Conservation (phyloP, 805 yeast species). For the Lachancea fermentati region DNA sequence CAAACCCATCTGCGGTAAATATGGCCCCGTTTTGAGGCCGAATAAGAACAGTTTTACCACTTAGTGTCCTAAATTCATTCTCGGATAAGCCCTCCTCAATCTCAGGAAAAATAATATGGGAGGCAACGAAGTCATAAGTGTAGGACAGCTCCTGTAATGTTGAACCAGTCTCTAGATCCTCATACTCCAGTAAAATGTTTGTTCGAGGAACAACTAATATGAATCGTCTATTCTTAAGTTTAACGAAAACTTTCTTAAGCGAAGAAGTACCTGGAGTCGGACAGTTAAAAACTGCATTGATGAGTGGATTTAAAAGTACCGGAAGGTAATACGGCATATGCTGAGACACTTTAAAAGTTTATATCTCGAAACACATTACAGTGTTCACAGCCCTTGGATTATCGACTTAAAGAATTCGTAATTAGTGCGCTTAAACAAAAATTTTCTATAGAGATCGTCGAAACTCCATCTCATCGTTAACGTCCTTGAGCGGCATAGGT, state of each 20-base stretch:
- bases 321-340: constrained; percentile 43
- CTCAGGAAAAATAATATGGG: constrained; percentile 50
- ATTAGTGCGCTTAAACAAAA: not conserved
- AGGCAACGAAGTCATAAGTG: constrained; percentile 52
- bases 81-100: constrained; percentile 19
- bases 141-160: constrained; percentile 49
- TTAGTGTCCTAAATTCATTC: constrained; percentile 44
- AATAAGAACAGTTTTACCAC: constrained; percentile 49
- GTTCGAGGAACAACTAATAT: constrained; percentile 63
- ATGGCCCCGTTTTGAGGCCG: constrained; percentile 44
- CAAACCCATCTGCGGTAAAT: constrained; percentile 56
- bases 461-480: not conserved
- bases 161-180: constrained; percentile 35
- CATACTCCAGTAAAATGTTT: constrained; percentile 36
- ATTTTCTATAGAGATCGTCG: not conserved
- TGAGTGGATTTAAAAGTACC: constrained; percentile 52
- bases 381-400: not conserved
- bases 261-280: constrained; percentile 46
- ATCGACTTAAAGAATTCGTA: not conserved
- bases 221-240: constrained; percentile 46
- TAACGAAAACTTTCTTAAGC: constrained; percentile 41
- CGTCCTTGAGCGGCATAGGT: too few relatives aligned
- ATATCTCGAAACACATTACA: not conserved
- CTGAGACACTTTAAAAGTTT: not conserved
- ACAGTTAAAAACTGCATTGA: constrained; percentile 63